These are phyloP conservation scores for Phytophthora tentaculata DNA, from an alignment of 352 stramenopile genomes.

Conservation along the genomic window DNA sequence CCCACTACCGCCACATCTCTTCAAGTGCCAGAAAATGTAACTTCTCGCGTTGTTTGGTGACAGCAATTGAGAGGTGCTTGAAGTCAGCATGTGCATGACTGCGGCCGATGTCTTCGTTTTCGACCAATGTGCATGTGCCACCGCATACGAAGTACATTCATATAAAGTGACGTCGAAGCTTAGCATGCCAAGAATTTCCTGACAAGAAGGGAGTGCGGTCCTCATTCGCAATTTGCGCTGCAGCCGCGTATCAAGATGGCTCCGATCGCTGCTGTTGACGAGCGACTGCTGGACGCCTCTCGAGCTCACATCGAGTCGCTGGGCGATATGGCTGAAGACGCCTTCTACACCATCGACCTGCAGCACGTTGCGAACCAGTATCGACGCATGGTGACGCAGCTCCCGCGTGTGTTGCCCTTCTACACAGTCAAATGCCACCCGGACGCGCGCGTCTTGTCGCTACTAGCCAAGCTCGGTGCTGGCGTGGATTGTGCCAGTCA, in stretches of 20 bases:
- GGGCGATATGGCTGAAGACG: slow-evolving; percentile 46
- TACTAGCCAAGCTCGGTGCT: slow-evolving; percentile 54
- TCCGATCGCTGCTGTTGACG: slow-evolving; percentile 12
- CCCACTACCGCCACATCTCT: slow-evolving; percentile 20
- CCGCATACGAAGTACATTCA: too few species aligned
- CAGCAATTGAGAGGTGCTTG: background rate
- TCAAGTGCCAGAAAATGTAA: slow-evolving; percentile 2
- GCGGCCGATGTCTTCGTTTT: slow-evolving; percentile 9
- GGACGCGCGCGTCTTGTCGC: slow-evolving; percentile 60
- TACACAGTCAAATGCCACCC: slow-evolving; percentile 94
- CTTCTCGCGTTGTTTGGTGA: slow-evolving; percentile 2
- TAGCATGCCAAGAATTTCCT: too few species aligned
- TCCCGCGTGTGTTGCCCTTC: slow-evolving; percentile 70
- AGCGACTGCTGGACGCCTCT: slow-evolving; percentile 20
- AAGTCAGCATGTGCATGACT: slow-evolving; percentile 22
- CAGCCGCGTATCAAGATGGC: slow-evolving; percentile 13
- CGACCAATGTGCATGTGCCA: slow-evolving; percentile 33
- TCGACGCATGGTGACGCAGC: slow-evolving; percentile 48
- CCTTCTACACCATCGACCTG: slow-evolving; percentile 75
- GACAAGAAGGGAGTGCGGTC: too few species aligned
- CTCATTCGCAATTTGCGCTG: slow-evolving; percentile 17
- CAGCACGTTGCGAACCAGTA: slow-evolving; percentile 55
- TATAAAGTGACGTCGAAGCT: too few species aligned
- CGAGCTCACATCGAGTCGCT: slow-evolving; percentile 35
- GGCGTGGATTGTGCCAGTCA: slow-evolving; percentile 90